Conservation (phyloP, 2,329 filamentous ascomycete species). For the Hymenoscyphus infarciens region DNA sequence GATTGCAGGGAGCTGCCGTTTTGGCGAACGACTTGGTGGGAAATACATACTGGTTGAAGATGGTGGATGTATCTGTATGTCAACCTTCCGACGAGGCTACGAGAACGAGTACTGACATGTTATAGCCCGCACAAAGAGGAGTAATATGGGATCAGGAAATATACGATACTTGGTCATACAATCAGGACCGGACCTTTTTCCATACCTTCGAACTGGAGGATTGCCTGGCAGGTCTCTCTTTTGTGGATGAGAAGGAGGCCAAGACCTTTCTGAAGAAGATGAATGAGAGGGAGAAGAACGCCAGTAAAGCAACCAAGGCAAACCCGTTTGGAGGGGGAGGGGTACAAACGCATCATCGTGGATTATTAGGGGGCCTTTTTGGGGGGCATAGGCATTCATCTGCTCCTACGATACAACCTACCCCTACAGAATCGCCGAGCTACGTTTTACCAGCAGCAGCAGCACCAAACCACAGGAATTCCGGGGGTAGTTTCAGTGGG, state of each 20-base stretch:
- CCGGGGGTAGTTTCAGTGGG: constrained; percentile 47
- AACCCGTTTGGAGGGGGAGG: constrained; percentile 65
- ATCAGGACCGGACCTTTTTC: constrained; percentile 96
- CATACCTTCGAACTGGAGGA: constrained; percentile 95
- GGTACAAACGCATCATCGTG: constrained; percentile 41
- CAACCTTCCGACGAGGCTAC: background rate
- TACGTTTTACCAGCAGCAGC: constrained; percentile 38
- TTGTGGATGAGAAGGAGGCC: constrained; percentile 95
- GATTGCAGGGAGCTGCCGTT: constrained; percentile 85
- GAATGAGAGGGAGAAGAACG: constrained; percentile 92
- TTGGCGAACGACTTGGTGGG: constrained; percentile 92
- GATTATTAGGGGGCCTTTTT: constrained; percentile 59
- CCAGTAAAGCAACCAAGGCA: constrained; percentile 77
- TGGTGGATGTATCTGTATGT: constrained; percentile 92
- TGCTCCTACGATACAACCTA: constrained; percentile 41
- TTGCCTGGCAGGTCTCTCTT: constrained; percentile 84
- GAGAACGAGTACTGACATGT: constrained; percentile 20
- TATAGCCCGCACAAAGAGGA: constrained; percentile 69
- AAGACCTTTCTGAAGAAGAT: constrained; percentile 97
- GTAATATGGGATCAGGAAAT: constrained; percentile 98
- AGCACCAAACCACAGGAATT: constrained; percentile 36
- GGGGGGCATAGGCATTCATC: constrained; percentile 56
- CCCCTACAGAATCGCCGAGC: constrained; percentile 55
- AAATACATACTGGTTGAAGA: constrained; percentile 94
- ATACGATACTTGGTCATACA: constrained; percentile 91